These are phyloP conservation scores for Candida ipomoeae DNA, from an alignment of 805 yeast species.

Conservation along the genomic window DNA sequence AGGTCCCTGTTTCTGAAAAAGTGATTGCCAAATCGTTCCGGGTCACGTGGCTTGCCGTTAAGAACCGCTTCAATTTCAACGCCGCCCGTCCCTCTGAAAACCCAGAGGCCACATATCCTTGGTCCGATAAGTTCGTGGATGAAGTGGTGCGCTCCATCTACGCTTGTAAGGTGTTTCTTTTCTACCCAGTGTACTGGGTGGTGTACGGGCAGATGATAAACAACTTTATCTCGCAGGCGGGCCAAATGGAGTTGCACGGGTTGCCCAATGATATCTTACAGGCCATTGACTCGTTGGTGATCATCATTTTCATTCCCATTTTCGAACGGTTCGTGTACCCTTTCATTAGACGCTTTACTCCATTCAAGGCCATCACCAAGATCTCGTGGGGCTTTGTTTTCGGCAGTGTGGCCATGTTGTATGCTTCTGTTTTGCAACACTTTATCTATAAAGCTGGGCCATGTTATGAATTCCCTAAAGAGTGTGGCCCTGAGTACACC, in stretches of 20 bases:
- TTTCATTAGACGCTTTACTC: constrained; percentile 43
- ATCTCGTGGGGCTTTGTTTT: constrained; percentile 67
- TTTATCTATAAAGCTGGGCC: constrained; percentile 68
- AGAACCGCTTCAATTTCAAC: constrained; percentile 47
- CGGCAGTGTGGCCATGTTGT: constrained; percentile 62
- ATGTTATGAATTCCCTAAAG: constrained; percentile 60
- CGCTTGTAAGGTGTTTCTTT: constrained; percentile 70
- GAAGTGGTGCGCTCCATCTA: constrained; percentile 61
- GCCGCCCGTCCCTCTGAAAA: constrained; percentile 56
- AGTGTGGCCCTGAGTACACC: constrained; percentile 40
- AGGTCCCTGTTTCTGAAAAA: constrained; percentile 58
- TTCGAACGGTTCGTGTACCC: constrained; percentile 55
- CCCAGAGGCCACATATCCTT: constrained; percentile 45
- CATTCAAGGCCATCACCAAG: constrained; percentile 67
- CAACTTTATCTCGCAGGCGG: constrained; percentile 72
- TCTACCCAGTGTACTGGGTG: constrained; percentile 72
- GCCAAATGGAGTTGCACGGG: constrained; percentile 68
- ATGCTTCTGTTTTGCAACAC: constrained; percentile 73
- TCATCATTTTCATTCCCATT: constrained; percentile 71
- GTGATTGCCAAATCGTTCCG: constrained; percentile 53
- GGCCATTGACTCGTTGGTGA: constrained; percentile 69
- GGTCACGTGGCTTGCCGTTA: constrained; percentile 38
- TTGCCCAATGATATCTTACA: constrained; percentile 78
- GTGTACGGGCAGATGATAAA: constrained; percentile 68
- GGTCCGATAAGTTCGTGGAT: constrained; percentile 71